Evolutionary conservation across 257 asterid genomes (phyloP), one percentile per base, ranked within the genome.

Genomic region (Nyctanthes arbortristis): DNA sequence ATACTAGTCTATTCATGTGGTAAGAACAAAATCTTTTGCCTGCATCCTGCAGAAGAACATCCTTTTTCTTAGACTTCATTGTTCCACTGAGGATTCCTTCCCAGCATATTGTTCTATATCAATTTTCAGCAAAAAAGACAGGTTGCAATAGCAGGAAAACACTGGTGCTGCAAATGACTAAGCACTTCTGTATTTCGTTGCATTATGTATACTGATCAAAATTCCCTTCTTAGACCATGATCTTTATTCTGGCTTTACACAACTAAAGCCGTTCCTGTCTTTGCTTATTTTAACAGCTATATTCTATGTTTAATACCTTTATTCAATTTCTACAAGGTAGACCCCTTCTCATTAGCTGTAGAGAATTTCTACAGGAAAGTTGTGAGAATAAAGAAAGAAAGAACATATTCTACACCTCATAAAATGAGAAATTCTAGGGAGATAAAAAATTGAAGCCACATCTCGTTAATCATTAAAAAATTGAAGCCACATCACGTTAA

Each of bases 371-470:
- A 52, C 9, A 13, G 31, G 59, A 52, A 52, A 24, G n/a, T 24
- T 7, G 24, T 52, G 7, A 3, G 9, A 66, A 36, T 7, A 13
- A 7, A 45, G 1, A 52, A 12, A 54, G n/a, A 32, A 8, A 67
- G 64, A 55, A 67, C 55, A 58, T 54, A 39, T 67, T 67, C 45
- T n/a, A n/a, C 65, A 67, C 63, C 59, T 52, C 8, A 10, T 67
- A 7, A 55, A 4, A 49, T 31, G 34, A 34, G 29, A 32, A 28
- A 11, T 33, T 67, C 52, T 54, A 4, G 39, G 34, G 52, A 66
- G 11, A 12, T 52, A 31, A 52, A 49, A 7, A 12, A 54, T 35
- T 16, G 59, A 55, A 34, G 16, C 25, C 24, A 33, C 27, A 32
- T 52, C 61, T 49, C 61, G 10, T 39, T 52, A n/a, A n/a, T n/a